Percentiles rank a stretch among this genome's conserved stretches.
Evolutionary conservation across 306 rosid species (phyloP).

Genomic region (Quercus glauca): DNA sequence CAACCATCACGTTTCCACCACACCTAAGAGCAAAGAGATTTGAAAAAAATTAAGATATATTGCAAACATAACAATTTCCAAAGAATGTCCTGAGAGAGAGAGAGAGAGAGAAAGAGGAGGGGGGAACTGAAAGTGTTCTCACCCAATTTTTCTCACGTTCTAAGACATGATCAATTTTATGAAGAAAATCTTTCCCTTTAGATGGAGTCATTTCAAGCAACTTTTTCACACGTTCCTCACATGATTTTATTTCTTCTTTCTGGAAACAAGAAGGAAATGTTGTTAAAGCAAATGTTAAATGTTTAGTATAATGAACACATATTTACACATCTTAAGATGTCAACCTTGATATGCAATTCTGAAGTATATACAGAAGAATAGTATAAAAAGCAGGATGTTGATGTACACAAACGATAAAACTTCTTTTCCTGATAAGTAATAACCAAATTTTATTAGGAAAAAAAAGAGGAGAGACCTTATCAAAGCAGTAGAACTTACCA

Average conservation of each 20-base stretch:
- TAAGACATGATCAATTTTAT: constrained; percentile 82
- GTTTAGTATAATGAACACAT: neutral
- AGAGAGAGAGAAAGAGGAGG: neutral
- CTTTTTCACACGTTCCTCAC: constrained; percentile 80
- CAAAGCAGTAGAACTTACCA: constrained; percentile 52
- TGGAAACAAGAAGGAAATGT: constrained; percentile 30
- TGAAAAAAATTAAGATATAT: constrained; percentile 1
- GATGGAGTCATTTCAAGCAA: constrained; percentile 91
- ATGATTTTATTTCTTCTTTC: constrained; percentile 88
- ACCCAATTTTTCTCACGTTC: constrained; percentile 98
- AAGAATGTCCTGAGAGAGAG: neutral
- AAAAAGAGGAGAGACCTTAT: neutral
- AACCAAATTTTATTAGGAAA: neutral
- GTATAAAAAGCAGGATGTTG: neutral
- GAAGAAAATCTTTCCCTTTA: constrained; percentile 71
- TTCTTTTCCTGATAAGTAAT: neutral
- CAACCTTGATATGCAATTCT: neutral
- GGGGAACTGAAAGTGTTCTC: constrained; percentile 22
- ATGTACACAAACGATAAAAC: neutral
- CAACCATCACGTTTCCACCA: constrained; percentile 99
- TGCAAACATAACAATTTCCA: neutral
- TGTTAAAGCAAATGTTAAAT: neutral
- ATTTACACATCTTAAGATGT: constrained; percentile 1
- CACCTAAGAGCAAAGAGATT: constrained; percentile 46
- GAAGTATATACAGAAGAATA: neutral